Evolutionary conservation across 805 yeast species (phyloP), one percentile per base, ranked within the genome.

Genomic region (Pichia thaimueangensis): DNA sequence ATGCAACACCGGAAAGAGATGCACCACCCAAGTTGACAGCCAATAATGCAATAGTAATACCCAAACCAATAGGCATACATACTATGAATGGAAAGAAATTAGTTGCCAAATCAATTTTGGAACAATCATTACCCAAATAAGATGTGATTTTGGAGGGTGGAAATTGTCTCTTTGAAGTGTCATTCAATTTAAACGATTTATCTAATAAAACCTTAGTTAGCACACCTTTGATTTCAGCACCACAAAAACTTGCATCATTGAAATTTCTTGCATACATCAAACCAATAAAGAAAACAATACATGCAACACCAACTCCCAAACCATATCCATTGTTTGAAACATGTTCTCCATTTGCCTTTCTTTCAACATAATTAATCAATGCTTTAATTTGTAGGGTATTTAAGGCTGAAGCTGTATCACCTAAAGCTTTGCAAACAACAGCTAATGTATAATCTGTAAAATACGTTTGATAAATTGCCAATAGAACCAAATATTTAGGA

Each of bases 71-170:
- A 0, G 89, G 87, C 55, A 85, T 74, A 12, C 78, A 67, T 51
- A 81, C 60, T 19, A 81, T 56, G 54, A 80, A 77, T 5, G 84
- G 83, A 53, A 80, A 78, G 49, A 80, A 82, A 4, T 76, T 77
- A n/a, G 79, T 60, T 8, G 88, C 87, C 50, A 84, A 71, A 60
- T 86, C 95, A 27, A 88, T 71, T 55, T 95, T 76, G 13, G 89
- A 74, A 30, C 87, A 66, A 58, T 88, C 96, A 2, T 94, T 80
- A 47, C 93, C 85, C 58, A 87, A 74, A 58, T 86, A 63, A 9
- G 88, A 78, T 24, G 95, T 85, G 43, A 88, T 73, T 46, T 74
- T 77, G 33, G 91, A 82, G 21, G 77, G 70, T 1, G 95, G 80
- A 54, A 64, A 85, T 45, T 72, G 67, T 48, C 73, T 73, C 41